Percentiles rank a stretch among this genome's conserved stretches.
Conservation (phyloP, 768 basidiomycete species). For the Clitopilus passeckerianus region DNA sequence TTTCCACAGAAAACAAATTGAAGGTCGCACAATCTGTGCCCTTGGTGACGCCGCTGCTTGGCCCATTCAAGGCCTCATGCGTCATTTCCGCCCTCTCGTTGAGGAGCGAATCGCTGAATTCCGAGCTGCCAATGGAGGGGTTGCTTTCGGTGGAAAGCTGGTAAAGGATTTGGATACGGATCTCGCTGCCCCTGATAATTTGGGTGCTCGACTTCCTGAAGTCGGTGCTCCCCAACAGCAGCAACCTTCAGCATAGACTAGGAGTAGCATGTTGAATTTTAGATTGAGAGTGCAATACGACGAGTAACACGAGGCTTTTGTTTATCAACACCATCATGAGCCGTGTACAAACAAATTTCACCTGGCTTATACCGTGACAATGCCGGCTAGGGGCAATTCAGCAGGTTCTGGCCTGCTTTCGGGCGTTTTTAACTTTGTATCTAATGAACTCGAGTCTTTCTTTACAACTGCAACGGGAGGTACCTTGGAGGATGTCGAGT, state of each 20-base stretch:
- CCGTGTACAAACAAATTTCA: neutral
- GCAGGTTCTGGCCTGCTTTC: slow-evolving; percentile 43
- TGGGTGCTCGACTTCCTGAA: slow-evolving; percentile 50
- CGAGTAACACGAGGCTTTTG: neutral
- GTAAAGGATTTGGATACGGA: slow-evolving; percentile 63
- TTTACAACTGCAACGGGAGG: slow-evolving; percentile 58
- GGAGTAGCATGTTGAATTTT: neutral
- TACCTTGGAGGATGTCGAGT: neutral
- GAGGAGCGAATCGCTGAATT: slow-evolving; percentile 82
- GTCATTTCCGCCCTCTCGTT: slow-evolving; percentile 95
- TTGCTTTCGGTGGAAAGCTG: slow-evolving; percentile 84
- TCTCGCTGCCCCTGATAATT: slow-evolving; percentile 69
- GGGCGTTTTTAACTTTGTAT: slow-evolving; percentile 64
- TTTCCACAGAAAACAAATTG: slow-evolving; percentile 79
- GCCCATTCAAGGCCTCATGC: slow-evolving; percentile 98
- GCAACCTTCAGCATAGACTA: slow-evolving; percentile 2
- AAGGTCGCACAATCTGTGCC: slow-evolving; percentile 96
- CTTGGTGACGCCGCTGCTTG: slow-evolving; percentile 97
- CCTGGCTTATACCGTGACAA: neutral
- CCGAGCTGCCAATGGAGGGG: slow-evolving; percentile 70
- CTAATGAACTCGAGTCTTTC: slow-evolving; percentile 69
- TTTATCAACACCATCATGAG: slow-evolving; percentile 3
- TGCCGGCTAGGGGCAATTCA: neutral
- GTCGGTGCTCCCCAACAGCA: slow-evolving; percentile 17
- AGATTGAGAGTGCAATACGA: neutral